Percentiles rank a stretch among this genome's conserved stretches.
Conservation (phyloP, 2,329 filamentous ascomycete species). For the Monosporascus sp. region DNA sequence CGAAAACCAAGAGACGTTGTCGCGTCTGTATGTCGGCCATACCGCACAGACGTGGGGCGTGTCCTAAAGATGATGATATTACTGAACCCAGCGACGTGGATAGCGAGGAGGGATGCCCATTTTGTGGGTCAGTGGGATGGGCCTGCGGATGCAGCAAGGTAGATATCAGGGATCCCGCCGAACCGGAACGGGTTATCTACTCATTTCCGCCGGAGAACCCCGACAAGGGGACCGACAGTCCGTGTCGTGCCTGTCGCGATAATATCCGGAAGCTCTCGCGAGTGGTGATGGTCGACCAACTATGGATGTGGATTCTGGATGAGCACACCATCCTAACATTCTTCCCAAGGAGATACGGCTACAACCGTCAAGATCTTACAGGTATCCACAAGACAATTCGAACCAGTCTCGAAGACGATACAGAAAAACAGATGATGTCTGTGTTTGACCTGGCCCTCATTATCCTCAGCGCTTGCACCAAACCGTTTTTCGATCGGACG, state of each 20-base stretch:
- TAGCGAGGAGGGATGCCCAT: neutral
- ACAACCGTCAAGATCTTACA: conserved; percentile 33
- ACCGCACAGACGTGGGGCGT: too few species aligned
- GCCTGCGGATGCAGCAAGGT: too few species aligned
- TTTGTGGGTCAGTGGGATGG: too few species aligned
- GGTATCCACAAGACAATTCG: conserved; percentile 37
- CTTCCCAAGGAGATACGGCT: conserved; percentile 38
- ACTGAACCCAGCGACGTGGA: conserved; percentile 5
- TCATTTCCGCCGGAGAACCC: too few species aligned
- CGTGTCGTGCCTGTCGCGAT: conserved; percentile 8
- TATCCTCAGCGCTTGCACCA: conserved; percentile 36
- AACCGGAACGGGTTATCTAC: too few species aligned
- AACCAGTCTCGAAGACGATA: conserved; percentile 18
- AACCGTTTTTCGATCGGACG: conserved; percentile 34
- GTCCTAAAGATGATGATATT: neutral
- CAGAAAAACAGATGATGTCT: conserved; percentile 13
- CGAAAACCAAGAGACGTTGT: too few species aligned
- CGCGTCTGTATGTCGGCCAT: too few species aligned
- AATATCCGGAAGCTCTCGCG: conserved; percentile 15
- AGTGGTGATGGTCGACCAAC: conserved; percentile 38
- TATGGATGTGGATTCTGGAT: conserved; percentile 40
- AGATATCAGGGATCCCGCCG: too few species aligned
- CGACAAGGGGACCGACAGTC: too few species aligned
- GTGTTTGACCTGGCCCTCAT: conserved; percentile 20
- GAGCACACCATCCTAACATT: conserved; percentile 33